Base-by-base conservation (phyloP, 306 rosid species). In the Hippophae gyantsensis region DNA sequence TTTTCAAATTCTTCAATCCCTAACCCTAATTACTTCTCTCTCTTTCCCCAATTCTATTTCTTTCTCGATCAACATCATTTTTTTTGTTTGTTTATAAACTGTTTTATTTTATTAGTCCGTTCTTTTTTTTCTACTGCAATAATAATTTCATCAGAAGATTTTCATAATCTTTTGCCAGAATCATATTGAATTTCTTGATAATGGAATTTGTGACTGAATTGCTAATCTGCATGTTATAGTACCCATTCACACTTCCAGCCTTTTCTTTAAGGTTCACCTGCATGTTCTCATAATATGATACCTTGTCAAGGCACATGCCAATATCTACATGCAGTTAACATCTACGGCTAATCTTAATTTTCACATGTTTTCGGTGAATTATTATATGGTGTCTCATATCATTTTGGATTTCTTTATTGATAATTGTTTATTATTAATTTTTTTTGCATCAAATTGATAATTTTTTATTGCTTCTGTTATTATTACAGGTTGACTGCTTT, bases 401-500 rank as follows among this genome's bases (percentile, higher is more conserved):
- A 32, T 54, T 47, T 43, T 64, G 65, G 51, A 18, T 41, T 59
- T 61, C 48, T 48, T 60, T 62, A 48, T 11, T 66, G 51, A 56
- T 68, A 42, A 23, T 73, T 68, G 3, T n/a, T 48, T 62, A 43
- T 12, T 23, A 40, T 52, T 32, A 48, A 9, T 38, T 45, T 71
- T 65, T 18, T 55, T 56, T 23, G 40, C 38, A 43, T 52, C 58
- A 6, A 18, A 48, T 11, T 66, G 51, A 56, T 68, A 42, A 23
- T 73, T 68, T 1, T n/a, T 48, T 62, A 32, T 32, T 32, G 38
- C 43, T 66, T 43, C 61, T 58, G 44, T 74, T 48, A 57, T 27
- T 52, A 57, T 49, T 64, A 42, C 86, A 92, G 99, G 99, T 92
- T 65, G 99, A 92, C 74, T 92, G 95, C 81, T 92, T 92, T 76